Evolutionary conservation across 768 basidiomycete genomes (phyloP), one percentile per base, ranked within the genome.

Genomic region (Cyclocybe aegerita): DNA sequence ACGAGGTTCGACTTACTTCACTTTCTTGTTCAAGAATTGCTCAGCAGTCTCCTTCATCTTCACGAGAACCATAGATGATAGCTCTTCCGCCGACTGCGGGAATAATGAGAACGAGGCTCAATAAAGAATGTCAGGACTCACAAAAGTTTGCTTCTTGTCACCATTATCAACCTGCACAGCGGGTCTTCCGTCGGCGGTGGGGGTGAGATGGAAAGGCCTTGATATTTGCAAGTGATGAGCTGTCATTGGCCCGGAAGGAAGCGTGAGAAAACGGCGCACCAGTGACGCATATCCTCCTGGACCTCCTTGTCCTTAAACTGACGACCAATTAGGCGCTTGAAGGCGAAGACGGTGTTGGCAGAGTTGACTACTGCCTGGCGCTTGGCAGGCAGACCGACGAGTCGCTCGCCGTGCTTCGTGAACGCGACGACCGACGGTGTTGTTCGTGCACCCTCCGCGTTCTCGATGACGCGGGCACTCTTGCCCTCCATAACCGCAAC

Each of bases 371-470:
- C 92, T 1, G 93, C 94, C 70, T 98, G 96, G 43, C 95, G 91
- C 73, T 98, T 95, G 9, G 96, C 97, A 16, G 96, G 95, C 38
- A 97, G 82, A 70, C 96, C 96, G 52, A 97, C 88, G 31, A 98
- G 80, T 51, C 96, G 93, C 69, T 99, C 97, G 49, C 93, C 93
- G 61, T 98, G 94, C 70, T 98, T 97, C 48, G 97, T 93, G 80
- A 99, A 99, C 35, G 96, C 96, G 58, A 98, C 93, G 49, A 98
- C 93, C 35, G 97, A 99, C 2, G 97, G 97, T 11, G 97, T 99
- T 55, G 97, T 98, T 59, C 97, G 86, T 50, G 90, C 90, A 77
- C 97, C 96, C 76, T 98, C 96, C 4, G 95, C 77, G 76, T 98
- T 98, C 74, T 98, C 97, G 59, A 99, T 88, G 56, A 98, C 96